phyloP scores from a whole-genome alignment of 202 grass and related monocot species.

The Musa balbisiana region DNA sequence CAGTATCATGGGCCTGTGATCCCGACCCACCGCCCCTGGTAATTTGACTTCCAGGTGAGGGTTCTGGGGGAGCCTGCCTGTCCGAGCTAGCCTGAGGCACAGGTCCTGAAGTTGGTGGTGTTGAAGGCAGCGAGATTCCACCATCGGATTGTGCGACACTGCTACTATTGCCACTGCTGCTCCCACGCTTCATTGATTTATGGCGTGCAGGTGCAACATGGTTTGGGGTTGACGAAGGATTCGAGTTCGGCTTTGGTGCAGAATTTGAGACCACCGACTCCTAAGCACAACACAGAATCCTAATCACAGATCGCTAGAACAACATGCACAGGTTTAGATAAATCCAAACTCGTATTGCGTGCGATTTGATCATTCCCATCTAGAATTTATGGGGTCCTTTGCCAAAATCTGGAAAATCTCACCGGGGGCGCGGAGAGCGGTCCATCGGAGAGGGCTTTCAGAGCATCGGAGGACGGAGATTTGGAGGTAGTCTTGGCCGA shows the following conservation, averaged over 20 bases:
- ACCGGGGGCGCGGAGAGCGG: neutral
- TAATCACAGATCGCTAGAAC: neutral
- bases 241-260: slow-evolving; percentile 1
- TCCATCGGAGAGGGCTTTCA: neutral
- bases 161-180: neutral
- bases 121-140: neutral
- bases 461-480: slow-evolving; percentile 4
- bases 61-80: slow-evolving; percentile 1
- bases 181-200: slow-evolving; percentile 9
- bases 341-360: neutral
- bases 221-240: neutral
- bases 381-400: slow-evolving; percentile 14
- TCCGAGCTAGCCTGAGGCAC: slow-evolving; percentile 15
- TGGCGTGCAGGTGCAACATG: neutral
- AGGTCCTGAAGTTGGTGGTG: neutral
- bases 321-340: neutral
- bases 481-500: neutral
- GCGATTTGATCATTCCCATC: neutral
- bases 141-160: neutral
- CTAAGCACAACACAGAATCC: neutral
- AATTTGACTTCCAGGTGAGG: slow-evolving; percentile 39
- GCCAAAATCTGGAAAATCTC: neutral
- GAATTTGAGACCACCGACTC: neutral
- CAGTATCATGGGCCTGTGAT: slow-evolving; percentile 1
- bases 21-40: neutral